A percentile compares a stretch with the other conserved stretches of the same genome.
These are phyloP conservation scores for Penicillium hesseltinei DNA, from an alignment of 2,329 filamentous ascomycete species.

Conservation along the genomic window DNA sequence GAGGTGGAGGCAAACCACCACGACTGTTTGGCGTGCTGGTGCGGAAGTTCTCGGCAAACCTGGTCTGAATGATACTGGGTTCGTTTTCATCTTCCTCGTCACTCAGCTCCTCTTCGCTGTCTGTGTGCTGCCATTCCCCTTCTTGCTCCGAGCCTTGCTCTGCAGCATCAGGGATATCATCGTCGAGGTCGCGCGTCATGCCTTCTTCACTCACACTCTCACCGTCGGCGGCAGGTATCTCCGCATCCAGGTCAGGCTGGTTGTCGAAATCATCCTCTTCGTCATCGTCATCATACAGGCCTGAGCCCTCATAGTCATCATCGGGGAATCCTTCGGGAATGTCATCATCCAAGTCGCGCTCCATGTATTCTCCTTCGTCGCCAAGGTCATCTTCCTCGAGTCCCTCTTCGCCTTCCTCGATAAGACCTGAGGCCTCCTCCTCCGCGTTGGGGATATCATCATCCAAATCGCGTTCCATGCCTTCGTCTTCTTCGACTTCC, in stretches of 20 bases:
- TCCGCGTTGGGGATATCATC: constrained; percentile 49
- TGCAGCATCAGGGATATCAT: constrained; percentile 64
- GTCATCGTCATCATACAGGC: constrained; percentile 41
- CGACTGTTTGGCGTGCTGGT: constrained; percentile 37
- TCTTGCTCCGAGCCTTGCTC: constrained; percentile 46
- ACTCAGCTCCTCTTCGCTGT: constrained; percentile 65
- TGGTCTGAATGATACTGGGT: constrained; percentile 23
- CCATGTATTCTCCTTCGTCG: constrained; percentile 51
- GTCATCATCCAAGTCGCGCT: constrained; percentile 68
- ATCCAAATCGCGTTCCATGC: constrained; percentile 45
- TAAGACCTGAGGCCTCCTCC: constrained; percentile 37
- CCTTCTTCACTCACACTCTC: constrained; percentile 53
- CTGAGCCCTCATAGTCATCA: constrained; percentile 44
- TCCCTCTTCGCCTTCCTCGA: constrained; percentile 47
- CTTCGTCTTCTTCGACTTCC: constrained; percentile 42
- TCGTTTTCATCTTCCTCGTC: constrained; percentile 43
- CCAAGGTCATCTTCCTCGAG: constrained; percentile 54
- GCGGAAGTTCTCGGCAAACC: constrained; percentile 29
- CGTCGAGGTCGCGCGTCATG: constrained; percentile 69
- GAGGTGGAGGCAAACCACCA: constrained; percentile 30
- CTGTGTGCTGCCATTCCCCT: constrained; percentile 71
- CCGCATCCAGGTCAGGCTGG: constrained; percentile 55
- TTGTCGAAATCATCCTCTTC: constrained; percentile 46
- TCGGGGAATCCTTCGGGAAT: constrained; percentile 62
- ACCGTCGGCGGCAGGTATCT: constrained; percentile 58